phyloP scores from a whole-genome alignment of 768 basidiomycete species.

The Lanmaoa pseudosensibilis region DNA sequence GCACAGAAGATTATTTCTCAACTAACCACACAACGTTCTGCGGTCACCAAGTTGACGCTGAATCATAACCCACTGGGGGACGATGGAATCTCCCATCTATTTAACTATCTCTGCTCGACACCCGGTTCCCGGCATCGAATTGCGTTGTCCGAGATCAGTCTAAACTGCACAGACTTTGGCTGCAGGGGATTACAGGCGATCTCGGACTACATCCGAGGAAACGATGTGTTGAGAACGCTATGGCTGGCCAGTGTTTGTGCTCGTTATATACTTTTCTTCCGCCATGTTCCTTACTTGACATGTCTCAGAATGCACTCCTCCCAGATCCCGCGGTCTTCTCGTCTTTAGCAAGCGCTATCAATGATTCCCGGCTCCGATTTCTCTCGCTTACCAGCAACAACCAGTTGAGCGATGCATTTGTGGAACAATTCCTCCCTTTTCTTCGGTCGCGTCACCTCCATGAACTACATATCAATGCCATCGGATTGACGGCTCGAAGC shows the following conservation, averaged over 20 bases:
- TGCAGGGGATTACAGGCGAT: conserved; percentile 54
- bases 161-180: conserved; percentile 56
- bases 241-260: conserved; percentile 56
- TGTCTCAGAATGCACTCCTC: conserved; percentile 43
- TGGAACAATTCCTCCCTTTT: conserved; percentile 47
- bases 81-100: conserved; percentile 53
- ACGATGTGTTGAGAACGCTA: conserved; percentile 43
- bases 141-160: conserved; percentile 49
- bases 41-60: conserved; percentile 51
- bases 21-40: conserved; percentile 41
- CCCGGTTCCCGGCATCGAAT: conserved; percentile 44
- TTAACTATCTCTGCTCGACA: conserved; percentile 53
- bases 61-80: conserved; percentile 59
- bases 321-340: conserved; percentile 37
- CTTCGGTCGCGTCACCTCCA: conserved; percentile 48
- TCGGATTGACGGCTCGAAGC: conserved; percentile 47
- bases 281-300: conserved; percentile 3
- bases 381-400: conserved; percentile 54
- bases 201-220: conserved; percentile 49
- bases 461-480: conserved; percentile 53
- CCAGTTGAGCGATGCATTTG: conserved; percentile 49
- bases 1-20: conserved; percentile 51
- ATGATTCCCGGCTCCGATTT: conserved; percentile 48
- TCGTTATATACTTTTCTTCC: background rate
- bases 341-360: conserved; percentile 50